Evolutionary conservation across 2,329 filamentous ascomycete genomes (phyloP).

Genomic region (Mariannaea elegans): DNA sequence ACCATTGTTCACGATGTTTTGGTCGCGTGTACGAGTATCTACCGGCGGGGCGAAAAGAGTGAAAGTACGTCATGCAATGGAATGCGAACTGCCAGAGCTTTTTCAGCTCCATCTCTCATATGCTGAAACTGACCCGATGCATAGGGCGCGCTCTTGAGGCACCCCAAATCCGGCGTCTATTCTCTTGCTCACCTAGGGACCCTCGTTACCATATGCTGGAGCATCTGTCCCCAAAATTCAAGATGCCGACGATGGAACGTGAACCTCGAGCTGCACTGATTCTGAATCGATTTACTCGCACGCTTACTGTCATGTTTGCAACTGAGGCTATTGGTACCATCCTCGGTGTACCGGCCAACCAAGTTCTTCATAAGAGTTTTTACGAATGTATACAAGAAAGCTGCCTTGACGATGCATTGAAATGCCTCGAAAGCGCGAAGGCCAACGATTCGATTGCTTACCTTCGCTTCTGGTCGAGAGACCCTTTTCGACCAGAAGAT

Average conservation of each 20-base stretch:
- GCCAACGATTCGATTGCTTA: constrained; percentile 92
- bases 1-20: constrained; percentile 89
- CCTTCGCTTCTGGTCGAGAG: constrained; percentile 83
- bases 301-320: constrained; percentile 85
- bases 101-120: neutral
- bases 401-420: constrained; percentile 78
- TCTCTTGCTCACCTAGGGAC: constrained; percentile 82
- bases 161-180: constrained; percentile 79
- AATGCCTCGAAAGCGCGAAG: constrained; percentile 85
- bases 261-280: constrained; percentile 87
- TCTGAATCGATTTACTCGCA: constrained; percentile 85
- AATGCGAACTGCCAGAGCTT: too few relatives aligned
- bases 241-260: constrained; percentile 68
- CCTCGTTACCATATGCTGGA: constrained; percentile 91
- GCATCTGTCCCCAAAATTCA: constrained; percentile 84
- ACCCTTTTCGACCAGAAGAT: constrained; percentile 70
- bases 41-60: constrained; percentile 73
- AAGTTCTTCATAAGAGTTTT: constrained; percentile 80
- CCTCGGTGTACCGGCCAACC: constrained; percentile 74
- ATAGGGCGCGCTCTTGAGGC: constrained; percentile 80
- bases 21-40: constrained; percentile 85
- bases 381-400: constrained; percentile 86
- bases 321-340: constrained; percentile 80
- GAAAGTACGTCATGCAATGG: constrained; percentile 70
- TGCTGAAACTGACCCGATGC: constrained; percentile 15